Evolutionary conservation across 1,284 basidiomycete species (phyloP), one percentile per base, ranked within the genome.

Genomic region (Ganoderma sinense): DNA sequence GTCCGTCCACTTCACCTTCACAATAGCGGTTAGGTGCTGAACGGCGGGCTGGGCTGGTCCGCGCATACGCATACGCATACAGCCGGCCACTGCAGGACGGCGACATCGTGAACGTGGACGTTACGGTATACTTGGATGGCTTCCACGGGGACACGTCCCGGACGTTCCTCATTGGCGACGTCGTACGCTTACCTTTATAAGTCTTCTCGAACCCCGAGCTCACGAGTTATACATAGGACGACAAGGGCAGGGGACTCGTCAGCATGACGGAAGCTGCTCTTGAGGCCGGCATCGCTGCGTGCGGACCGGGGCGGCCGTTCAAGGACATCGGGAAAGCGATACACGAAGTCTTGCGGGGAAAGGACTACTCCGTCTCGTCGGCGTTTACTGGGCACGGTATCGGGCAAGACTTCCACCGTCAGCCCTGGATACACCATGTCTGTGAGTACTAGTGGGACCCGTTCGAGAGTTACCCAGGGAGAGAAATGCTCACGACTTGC

Each of bases 381-480:
- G 88, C 94, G 68, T 95, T 94, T 75, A 88, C 87, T 1, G 94
- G 95, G 0, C 97, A 98, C 80, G 96, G 97, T 0, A 97, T 98
- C 68, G 95, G 96, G 1, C 86, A 83, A 26, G 85, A 86, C 16
- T 98, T 98, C 77, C 97, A 98, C 79, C 85, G 89, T 20, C 84
- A 89, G 31, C 97, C 97, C 0, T 97, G 93, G 89, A 93, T 98
- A 74, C 81, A 92, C 45, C 96, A 98, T 78, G 83, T 87, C 68
- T 73, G 90, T 89, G 71, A 65, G 87, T 78, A 16, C 11, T 36
- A 6, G 36, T 36, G 36, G 36, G n/a, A 13, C 39, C 33, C 8
- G 56, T 31, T 55, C 29, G 29, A n/a, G 14, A 14, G 18, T 20
- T 31, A 36, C 2, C 2, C 5, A 11, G 8, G 56, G 20, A 26